Conservation (phyloP, 2,329 filamentous ascomycete species). For the Phialophora tarda region DNA sequence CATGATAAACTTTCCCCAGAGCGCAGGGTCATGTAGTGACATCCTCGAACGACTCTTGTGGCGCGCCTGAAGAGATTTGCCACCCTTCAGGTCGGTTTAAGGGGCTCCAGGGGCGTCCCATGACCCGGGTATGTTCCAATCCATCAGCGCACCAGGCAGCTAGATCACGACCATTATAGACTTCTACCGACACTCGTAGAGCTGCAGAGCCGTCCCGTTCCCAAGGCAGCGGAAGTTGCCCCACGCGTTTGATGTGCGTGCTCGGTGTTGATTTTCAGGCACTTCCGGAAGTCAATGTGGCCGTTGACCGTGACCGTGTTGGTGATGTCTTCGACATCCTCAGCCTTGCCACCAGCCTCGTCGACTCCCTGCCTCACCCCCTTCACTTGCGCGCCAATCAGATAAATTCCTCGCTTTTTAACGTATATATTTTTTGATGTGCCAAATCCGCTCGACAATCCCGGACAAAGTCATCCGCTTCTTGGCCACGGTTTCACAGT, state of each 20-base stretch:
- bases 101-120: not conserved
- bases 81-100: not conserved
- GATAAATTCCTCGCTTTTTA: not conserved
- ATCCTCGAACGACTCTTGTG: not conserved
- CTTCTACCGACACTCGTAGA: not conserved
- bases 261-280: not conserved
- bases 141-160: not conserved
- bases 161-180: not conserved
- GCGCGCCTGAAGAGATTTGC: not conserved
- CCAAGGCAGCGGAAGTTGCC: not conserved
- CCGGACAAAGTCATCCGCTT: conserved; percentile 1
- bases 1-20: not conserved
- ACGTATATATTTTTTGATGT: not conserved
- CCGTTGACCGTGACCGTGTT: too few relatives aligned
- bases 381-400: not conserved
- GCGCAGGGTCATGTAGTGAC: not conserved
- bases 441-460: not conserved
- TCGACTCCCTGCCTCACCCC: not conserved
- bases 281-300: not conserved
- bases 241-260: not conserved
- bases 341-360: not conserved
- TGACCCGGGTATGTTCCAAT: not conserved
- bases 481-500: not conserved
- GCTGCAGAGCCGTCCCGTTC: not conserved
- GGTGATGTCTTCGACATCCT: not conserved